A percentile compares a stretch with the other conserved stretches of the same genome.
Conservation (phyloP, 495 filamentous ascomycete genomes). For the Lepraria neglecta region DNA sequence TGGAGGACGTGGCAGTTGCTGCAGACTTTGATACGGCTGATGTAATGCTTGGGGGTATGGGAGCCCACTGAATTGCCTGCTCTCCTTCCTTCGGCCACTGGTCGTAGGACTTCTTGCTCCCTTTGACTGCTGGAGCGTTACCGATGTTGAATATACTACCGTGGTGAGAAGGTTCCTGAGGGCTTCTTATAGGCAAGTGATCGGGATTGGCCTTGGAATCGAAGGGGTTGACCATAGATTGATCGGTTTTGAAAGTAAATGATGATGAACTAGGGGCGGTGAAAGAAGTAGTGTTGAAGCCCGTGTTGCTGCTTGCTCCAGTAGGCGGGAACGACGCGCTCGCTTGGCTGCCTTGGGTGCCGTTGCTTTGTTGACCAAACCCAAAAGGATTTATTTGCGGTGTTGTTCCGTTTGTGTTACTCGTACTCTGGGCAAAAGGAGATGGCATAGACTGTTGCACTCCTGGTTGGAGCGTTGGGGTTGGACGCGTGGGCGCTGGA, state of each 20-base stretch:
- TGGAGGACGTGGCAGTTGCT: background rate
- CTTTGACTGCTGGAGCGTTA: conserved; percentile 12
- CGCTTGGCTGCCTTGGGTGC: conserved; percentile 10
- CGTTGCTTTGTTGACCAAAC: conserved; percentile 9
- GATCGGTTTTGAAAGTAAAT: too few species aligned
- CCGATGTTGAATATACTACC: conserved; percentile 35
- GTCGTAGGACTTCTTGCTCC: background rate
- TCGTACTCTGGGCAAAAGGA: conserved; percentile 6
- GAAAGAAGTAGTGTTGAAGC: conserved; percentile 29
- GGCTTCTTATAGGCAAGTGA: conserved; percentile 34
- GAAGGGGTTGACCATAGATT: too few species aligned
- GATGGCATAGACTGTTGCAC: conserved; percentile 13
- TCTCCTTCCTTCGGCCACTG: conserved; percentile 2
- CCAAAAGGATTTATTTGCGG: conserved; percentile 14
- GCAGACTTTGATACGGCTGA: background rate
- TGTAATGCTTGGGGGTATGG: conserved; percentile 7
- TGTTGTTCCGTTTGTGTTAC: conserved; percentile 23
- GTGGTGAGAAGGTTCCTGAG: conserved; percentile 26
- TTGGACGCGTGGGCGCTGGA: conserved; percentile 18
- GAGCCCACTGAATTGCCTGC: conserved; percentile 18
- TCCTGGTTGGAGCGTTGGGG: conserved; percentile 10
- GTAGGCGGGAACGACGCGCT: conserved; percentile 37
- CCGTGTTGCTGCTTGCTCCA: conserved; percentile 35
- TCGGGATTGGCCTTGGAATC: conserved; percentile 18
- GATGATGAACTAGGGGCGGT: conserved; percentile 7